A percentile compares a stretch with the other conserved stretches of the same genome.
Evolutionary conservation across 202 grass and related monocot species (phyloP).

Genomic region (Bolboschoenoplectus hybrid): DNA sequence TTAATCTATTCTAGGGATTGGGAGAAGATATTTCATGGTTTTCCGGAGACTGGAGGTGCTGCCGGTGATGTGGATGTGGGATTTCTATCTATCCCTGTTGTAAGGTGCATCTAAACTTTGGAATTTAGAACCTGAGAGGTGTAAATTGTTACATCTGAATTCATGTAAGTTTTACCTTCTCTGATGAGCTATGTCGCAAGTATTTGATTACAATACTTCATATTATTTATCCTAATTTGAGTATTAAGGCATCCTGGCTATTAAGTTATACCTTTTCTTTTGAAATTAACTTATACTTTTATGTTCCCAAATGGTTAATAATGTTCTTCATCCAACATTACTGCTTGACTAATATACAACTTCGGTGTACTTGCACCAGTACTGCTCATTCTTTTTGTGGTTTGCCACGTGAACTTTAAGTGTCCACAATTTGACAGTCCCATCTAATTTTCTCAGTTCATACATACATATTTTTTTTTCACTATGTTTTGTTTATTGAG

Average conservation of each 20-base stretch:
- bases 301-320: neutral
- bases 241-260: neutral
- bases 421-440: neutral
- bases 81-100: neutral
- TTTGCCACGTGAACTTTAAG: neutral
- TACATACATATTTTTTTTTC: neutral
- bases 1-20: neutral
- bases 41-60: neutral
- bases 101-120: neutral
- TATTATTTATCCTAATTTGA: neutral
- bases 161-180: slow-evolving; percentile 29
- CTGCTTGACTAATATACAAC: neutral
- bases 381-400: neutral
- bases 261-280: neutral
- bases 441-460: neutral
- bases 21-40: neutral
- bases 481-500: neutral
- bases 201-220: neutral
- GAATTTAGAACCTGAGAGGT: neutral
- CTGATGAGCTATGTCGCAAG: neutral
- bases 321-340: neutral
- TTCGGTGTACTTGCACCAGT: neutral
- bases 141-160: neutral
- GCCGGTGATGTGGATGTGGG: neutral
- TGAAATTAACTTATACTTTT: neutral